Percentiles rank a stretch among this genome's conserved stretches.
phyloP scores from a whole-genome alignment of 345 rosid genomes.

The Populus pruinosa region DNA sequence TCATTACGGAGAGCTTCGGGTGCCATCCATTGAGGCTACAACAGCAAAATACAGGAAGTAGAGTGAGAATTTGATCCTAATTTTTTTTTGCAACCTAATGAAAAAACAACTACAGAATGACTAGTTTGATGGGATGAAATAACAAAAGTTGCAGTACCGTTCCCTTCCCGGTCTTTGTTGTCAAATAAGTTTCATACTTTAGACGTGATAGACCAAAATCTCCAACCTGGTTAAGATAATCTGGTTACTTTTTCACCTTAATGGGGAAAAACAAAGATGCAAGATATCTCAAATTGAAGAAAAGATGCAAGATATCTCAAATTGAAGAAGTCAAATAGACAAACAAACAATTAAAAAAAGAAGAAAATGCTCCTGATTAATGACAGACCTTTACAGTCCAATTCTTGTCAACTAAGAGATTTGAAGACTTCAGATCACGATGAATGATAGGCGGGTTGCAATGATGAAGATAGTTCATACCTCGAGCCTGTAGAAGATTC shows the following conservation, averaged over 20 bases:
- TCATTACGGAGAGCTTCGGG: conserved; percentile 98
- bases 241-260: neutral
- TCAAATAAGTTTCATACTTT: conserved; percentile 75
- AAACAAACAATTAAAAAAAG: neutral
- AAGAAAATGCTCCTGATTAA: conserved; percentile 2
- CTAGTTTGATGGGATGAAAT: neutral
- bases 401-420: conserved; percentile 89
- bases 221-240: conserved; percentile 59
- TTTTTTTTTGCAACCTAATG: neutral
- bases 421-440: conserved; percentile 97
- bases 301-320: conserved; percentile 1
- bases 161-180: conserved; percentile 83
- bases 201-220: conserved; percentile 99
- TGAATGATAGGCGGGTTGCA: conserved; percentile 90
- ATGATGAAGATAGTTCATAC: conserved; percentile 94
- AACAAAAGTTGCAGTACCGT: conserved; percentile 49
- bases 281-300: neutral
- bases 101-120: conserved; percentile 2
- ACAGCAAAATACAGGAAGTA: conserved; percentile 4
- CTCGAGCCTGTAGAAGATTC: conserved; percentile 67
- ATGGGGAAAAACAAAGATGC: neutral
- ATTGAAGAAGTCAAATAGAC: neutral
- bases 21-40: conserved; percentile 99
- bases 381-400: conserved; percentile 86
- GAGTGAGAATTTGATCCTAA: conserved; percentile 10